Conservation (phyloP, 179 eudicot species). For the Nepenthes alata region DNA sequence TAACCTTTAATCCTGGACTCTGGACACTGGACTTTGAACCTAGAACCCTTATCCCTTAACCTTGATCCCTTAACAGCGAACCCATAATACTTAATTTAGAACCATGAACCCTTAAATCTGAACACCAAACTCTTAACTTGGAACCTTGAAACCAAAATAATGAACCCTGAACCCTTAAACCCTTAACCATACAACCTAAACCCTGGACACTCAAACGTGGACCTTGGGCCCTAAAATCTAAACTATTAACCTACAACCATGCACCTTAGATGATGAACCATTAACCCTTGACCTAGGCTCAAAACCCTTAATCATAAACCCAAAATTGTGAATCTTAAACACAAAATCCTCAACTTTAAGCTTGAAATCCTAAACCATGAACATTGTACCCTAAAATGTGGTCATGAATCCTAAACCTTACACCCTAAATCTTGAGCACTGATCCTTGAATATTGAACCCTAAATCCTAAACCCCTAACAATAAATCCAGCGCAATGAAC, state of each 20-base stretch:
- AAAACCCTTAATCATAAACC: no score
- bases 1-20: no score
- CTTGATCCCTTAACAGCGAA: no score
- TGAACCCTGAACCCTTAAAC: constrained; percentile 19
- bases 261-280: constrained; percentile 18
- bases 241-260: constrained; percentile 15
- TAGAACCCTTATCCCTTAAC: no score
- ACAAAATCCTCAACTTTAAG: constrained; percentile 11
- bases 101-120: constrained; percentile 13
- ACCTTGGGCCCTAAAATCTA: constrained; percentile 18
- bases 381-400: no score
- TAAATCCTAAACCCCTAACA: constrained; percentile 20
- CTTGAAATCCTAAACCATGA: constrained; percentile 7
- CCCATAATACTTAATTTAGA: no score
- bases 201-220: constrained; percentile 19
- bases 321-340: no score
- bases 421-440: constrained; percentile 17
- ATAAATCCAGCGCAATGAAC: no score
- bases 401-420: constrained; percentile 6
- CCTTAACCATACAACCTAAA: constrained; percentile 19
- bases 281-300: constrained; percentile 9
- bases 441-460: constrained; percentile 17
- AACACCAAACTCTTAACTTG: constrained; percentile 16
- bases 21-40: no score
- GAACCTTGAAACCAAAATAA: constrained; percentile 18